Evolutionary conservation across 768 basidiomycete species (phyloP).

Genomic region (Mycena leptocephala): DNA sequence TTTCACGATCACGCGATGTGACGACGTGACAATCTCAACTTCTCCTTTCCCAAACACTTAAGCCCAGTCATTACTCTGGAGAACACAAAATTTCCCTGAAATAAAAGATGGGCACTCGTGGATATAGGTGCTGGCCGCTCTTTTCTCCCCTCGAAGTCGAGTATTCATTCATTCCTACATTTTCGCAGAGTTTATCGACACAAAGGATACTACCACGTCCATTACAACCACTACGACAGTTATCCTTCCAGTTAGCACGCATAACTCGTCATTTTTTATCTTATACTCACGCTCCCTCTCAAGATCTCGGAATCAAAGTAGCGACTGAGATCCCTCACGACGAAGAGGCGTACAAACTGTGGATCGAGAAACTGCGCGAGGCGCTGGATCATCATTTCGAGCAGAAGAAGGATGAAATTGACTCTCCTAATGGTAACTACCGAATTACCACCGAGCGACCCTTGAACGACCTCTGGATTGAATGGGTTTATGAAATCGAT

Average conservation of each 20-base stretch:
- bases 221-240: slow-evolving; percentile 39
- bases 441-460: slow-evolving; percentile 18
- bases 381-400: slow-evolving; percentile 28
- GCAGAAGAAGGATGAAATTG: not conserved
- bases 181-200: slow-evolving; percentile 35
- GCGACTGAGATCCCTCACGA: slow-evolving; percentile 34
- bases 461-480: slow-evolving; percentile 39
- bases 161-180: not conserved
- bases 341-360: slow-evolving; percentile 30
- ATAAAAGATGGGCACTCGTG: slow-evolving; percentile 37
- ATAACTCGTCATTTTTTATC: not conserved
- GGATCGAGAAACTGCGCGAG: slow-evolving; percentile 26
- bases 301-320: slow-evolving; percentile 38
- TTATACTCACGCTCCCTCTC: not conserved
- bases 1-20: too few relatives aligned
- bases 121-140: slow-evolving; percentile 21
- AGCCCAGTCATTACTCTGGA: too few relatives aligned
- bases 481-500: not conserved
- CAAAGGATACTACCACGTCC: slow-evolving; percentile 38
- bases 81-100: too few relatives aligned
- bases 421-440: not conserved
- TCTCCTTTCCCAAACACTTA: too few relatives aligned
- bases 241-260: slow-evolving; percentile 33
- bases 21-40: too few relatives aligned
- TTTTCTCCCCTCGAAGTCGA: not conserved